Evolutionary conservation across 2,329 filamentous ascomycete genomes (phyloP), one percentile per base, ranked within the genome.

Genomic region (Beauveria varroae): DNA sequence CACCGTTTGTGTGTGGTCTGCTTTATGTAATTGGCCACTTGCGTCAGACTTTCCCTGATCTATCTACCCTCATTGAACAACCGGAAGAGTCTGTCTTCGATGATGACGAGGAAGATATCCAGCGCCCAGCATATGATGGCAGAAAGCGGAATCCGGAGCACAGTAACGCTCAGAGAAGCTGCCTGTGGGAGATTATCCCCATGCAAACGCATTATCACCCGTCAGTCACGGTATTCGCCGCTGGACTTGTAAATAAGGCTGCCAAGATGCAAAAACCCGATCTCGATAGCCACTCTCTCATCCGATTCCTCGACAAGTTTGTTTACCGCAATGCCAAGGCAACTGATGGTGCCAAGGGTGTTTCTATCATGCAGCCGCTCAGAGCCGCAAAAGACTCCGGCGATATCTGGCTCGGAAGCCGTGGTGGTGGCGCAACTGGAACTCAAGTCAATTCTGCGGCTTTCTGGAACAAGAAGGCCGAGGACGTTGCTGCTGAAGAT

Each of bases 281-380:
- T 68, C 81, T 97, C 57, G 88, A 90, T 18, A 87, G 91, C 62
- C 93, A 98, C 73, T 95, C 91, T 1, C 83, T 99, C 54, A 95
- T 95, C 70, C 89, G 96, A 73, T 99, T 99, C 81, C 81, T 99
- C 62, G 95, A 99, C 76, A 93, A 96, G 68, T 99, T 99, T 74
- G 91, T 96, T n/a, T 99, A 98, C 81, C 88, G 91, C 67, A 96
- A 95, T 68, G 87, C 93, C 64, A 96, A 96, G 79, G 79, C 86
- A 4, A 83, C 82, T 18, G 80, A 84, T 57, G 74, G 79, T 37
- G 80, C 85, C 34, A 89, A 90, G 65, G 96, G 96, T 55, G 82
- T 84, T 30, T 97, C 92, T 28, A 96, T 99, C 74, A 99, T 99
- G 95, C 95, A 99, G 74, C 95, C 96, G 44, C 84, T 97, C 26